Evolutionary conservation across 2,329 filamentous ascomycete species (phyloP).

Genomic region (Pseudopyricularia cyperi): DNA sequence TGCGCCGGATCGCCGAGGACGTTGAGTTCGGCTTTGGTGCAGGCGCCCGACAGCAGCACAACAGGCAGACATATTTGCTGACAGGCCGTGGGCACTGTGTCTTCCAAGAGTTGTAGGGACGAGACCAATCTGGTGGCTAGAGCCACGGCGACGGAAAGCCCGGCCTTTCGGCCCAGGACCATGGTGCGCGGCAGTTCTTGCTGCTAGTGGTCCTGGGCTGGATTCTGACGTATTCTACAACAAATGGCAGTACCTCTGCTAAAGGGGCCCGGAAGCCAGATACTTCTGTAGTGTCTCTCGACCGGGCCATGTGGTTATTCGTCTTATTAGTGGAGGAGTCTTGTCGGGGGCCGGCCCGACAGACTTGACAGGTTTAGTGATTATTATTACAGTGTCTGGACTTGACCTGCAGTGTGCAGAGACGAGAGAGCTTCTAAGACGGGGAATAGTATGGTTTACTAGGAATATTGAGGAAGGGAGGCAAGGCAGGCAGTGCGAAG

Average conservation of each 20-base stretch:
- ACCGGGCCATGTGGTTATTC: too few species aligned
- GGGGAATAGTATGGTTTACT: too few species aligned
- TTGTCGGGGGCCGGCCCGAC: too few species aligned
- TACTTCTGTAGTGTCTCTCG: too few species aligned
- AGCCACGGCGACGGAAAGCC: neutral
- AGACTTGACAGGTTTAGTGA: too few species aligned
- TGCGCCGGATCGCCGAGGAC: neutral
- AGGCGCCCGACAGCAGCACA: slow-evolving; percentile 5
- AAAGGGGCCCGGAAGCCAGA: neutral
- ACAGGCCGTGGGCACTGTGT: slow-evolving; percentile 2
- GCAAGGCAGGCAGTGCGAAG: too few species aligned
- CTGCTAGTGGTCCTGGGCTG: neutral
- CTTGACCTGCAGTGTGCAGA: too few species aligned
- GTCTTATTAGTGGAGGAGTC: too few species aligned
- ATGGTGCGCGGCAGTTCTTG: neutral
- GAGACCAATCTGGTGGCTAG: neutral
- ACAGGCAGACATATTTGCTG: slow-evolving; percentile 4
- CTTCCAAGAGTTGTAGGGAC: slow-evolving; percentile 1
- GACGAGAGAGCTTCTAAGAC: too few species aligned
- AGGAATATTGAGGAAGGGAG: too few species aligned
- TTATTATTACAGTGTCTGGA: too few species aligned
- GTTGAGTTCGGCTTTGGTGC: slow-evolving; percentile 1
- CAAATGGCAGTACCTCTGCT: neutral
- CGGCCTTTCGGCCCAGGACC: neutral
- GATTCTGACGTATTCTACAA: neutral